Base-by-base conservation (phyloP, 2,329 filamentous ascomycete genomes). In the Samsoniella hepiali region DNA sequence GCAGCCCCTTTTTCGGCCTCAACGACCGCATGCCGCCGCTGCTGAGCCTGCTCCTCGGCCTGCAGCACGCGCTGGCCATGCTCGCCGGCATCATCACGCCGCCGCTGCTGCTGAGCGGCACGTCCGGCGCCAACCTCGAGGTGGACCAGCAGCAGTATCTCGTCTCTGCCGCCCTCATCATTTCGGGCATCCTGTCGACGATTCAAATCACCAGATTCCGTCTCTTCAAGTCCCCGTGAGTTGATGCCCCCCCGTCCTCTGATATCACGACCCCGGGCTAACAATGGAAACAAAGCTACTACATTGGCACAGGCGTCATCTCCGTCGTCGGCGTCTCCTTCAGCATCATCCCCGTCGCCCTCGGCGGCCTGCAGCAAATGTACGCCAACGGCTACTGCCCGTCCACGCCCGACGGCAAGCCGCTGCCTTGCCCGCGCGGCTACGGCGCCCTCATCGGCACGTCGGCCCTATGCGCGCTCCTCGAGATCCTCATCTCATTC, bases 1-100 rank as follows among this genome's bases (percentile, higher is more conserved):
- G 82, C n/a, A 86, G 89, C 38, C 91, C 91, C 0, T 95, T 96
- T 75, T 95, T 94, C 70, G 91, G 91, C n/a, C 85, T 91, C 3
- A 78, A 91, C 65, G 88, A 89, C 69, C 78, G 79, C n/a, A 87
- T 91, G 74, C 88, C 88, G 0, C 79, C 91, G 2, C 71, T 91
- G 1, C 78, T 91, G 29, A 88, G 86, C 13, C 72, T 90, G 8
- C 78, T 91, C 29, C 78, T 91, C 29, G 88, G 88, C 3, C 82
- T 91, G 45, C 88, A 91, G 71, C 88, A 91, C 76, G 82, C 91
- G 1, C 78, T 95, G 49, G 86, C 90, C 63, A 93, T 95, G 90
- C 75, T 90, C 65, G 88, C 87, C 11, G 86, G 86, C 42, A 82
- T 93, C 68, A 93, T 95, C 65, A 90, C 90, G 2, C 91, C 91